Evolutionary conservation across 352 stramenopile species (phyloP), one percentile per base, ranked within the genome.

Genomic region (Albugo candida): DNA sequence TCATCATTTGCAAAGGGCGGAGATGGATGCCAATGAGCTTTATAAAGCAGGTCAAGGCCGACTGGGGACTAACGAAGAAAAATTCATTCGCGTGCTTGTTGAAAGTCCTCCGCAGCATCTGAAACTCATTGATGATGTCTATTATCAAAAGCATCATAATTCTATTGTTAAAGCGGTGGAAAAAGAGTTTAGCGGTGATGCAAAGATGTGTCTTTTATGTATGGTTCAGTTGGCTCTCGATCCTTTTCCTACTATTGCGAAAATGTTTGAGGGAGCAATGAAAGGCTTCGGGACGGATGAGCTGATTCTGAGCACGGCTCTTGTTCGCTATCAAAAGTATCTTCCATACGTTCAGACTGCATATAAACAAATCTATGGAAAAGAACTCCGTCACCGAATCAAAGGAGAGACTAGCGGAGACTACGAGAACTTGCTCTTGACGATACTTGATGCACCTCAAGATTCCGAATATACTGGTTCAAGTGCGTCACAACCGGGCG

Each of bases 131-230:
- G 64, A 88, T 55, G 58, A 61, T 0, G 75, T 72, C 37, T 88
- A 88, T 50, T 60, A 75, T 34, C 58, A 60, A 55, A 83, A 85
- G 65, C 79, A 85, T 61, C 78, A 66, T 55, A 80, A 85, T 56
- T 78, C 78, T 48, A 78, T 88, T 43, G 61, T 59, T 19, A 79
- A 81, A 47, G 75, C 75, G 2, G 58, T 88, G 8, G 67, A 88
- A 34, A 85, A 80, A 52, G 75, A 88, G 55, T 88, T 88, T 42
- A 82, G 72, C 31, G 75, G 75, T 5, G 67, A 84, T 44, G 75
- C 75, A 35, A 81, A 82, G 60, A 70, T 66, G 34, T 69, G 58
- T 53, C 69, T 88, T 27, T 67, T 67, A 42, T 81, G 78, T 43
- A 51, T 82, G 66, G 51, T 47, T 51, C 50, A 31, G 52, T 43